Conservation (phyloP, 768 basidiomycete genomes). For the Collybiopsis luxurians region DNA sequence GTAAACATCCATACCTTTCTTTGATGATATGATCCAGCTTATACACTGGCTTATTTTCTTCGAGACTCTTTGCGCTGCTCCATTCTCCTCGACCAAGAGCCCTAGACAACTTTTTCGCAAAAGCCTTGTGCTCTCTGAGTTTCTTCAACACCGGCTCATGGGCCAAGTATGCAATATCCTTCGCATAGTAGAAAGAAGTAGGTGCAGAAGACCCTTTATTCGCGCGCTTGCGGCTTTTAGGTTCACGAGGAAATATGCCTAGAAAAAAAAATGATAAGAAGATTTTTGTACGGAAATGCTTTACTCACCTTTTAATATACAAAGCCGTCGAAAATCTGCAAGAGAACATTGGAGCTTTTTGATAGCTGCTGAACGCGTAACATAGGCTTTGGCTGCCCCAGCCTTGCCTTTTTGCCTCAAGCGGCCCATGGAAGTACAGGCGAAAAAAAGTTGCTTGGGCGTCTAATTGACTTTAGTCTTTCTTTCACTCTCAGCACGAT, state of each 20-base stretch:
- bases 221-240: conserved; percentile 84
- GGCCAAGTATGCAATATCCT: conserved; percentile 95
- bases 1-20: conserved; percentile 66
- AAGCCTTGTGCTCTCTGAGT: conserved; percentile 95
- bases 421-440: conserved; percentile 61
- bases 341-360: conserved; percentile 97
- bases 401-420: conserved; percentile 83
- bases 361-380: conserved; percentile 87
- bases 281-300: conserved; percentile 2
- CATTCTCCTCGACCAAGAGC: conserved; percentile 95
- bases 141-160: conserved; percentile 95
- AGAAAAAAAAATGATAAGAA: conserved; percentile 3
- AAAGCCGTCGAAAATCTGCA: conserved; percentile 93
- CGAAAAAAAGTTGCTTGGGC: conserved; percentile 7
- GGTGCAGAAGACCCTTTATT: conserved; percentile 98
- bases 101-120: conserved; percentile 93
- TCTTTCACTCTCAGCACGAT: not conserved
- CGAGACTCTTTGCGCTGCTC: conserved; percentile 89
- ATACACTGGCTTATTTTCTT: conserved; percentile 91
- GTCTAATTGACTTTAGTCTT: not conserved
- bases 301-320: conserved; percentile 87
- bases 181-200: conserved; percentile 96
- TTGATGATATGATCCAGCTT: conserved; percentile 95
- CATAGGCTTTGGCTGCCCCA: conserved; percentile 88
- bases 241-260: conserved; percentile 99